Conservation (phyloP, 2,329 filamentous ascomycete species). For the Teratosphaeria viscida region DNA sequence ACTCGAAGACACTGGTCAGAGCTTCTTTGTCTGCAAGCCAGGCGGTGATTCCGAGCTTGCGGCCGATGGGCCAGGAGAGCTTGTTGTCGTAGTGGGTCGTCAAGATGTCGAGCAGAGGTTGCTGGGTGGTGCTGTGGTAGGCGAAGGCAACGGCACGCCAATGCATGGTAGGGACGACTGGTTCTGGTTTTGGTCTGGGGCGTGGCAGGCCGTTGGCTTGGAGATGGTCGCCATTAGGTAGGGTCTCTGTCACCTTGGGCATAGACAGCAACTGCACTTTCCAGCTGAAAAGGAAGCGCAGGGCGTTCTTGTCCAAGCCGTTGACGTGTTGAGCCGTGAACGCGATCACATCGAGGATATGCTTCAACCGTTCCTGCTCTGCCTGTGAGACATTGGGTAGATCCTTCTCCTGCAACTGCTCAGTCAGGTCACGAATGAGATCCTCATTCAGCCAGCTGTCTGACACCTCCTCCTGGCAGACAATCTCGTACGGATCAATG, state of each 20-base stretch:
- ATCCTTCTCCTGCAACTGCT: conserved; percentile 40
- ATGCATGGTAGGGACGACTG: conserved; percentile 36
- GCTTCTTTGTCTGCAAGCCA: conserved; percentile 74
- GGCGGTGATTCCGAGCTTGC: conserved; percentile 85
- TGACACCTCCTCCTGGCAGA: conserved; percentile 27
- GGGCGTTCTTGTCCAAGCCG: conserved; percentile 17
- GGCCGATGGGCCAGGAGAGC: conserved; percentile 74
- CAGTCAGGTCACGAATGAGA: conserved; percentile 14
- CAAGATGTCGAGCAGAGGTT: conserved; percentile 69
- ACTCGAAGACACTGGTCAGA: conserved; percentile 75
- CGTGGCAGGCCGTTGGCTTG: conserved; percentile 7
- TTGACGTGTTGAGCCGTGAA: conserved; percentile 17
- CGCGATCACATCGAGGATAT: conserved; percentile 16
- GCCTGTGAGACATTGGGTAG: conserved; percentile 21
- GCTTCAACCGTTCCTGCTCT: conserved; percentile 17
- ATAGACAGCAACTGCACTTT: conserved; percentile 15
- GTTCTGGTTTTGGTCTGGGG: neutral
- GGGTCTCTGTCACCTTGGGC: neutral
- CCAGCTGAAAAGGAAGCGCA: conserved; percentile 25
- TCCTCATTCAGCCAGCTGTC: conserved; percentile 9
- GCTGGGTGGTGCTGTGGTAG: conserved; percentile 74
- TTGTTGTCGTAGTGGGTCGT: conserved; percentile 67
- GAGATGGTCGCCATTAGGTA: neutral
- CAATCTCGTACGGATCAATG: conserved; percentile 1
- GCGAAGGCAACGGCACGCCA: conserved; percentile 77